Base-by-base conservation (phyloP, 352 stramenopile species). In the Phytopythium kandeliae region DNA sequence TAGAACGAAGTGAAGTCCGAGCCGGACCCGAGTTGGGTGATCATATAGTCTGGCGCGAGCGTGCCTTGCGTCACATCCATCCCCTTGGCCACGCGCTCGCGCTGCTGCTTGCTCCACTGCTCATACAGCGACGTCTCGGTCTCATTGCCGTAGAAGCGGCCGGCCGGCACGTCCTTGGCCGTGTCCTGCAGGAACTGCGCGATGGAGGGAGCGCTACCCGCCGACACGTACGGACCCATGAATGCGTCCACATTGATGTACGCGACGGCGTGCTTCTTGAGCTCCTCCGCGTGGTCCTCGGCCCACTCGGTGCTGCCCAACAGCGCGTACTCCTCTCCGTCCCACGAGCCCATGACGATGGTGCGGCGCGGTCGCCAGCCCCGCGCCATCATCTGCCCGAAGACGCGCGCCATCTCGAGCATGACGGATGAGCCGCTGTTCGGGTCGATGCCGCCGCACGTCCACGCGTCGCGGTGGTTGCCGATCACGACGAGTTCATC, bases 381-480 rank as follows among this genome's bases (percentile, higher is more conserved):
- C 0, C 36, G 13, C 31, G 65, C 58, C 7, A 91, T 30, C 34
- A 95, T 57, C 35, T 65, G 47, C 4, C 78, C 76, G 15, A 92
- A 56, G 37, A 61, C 61, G 16, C 69, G 70, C 2, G 75, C 82
- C 13, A 95, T 67, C 64, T 96, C 85, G 3, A 95, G 36, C 60
- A 95, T 63, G 8, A 67, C 59, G 0, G 78, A 62, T 4, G 84
- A 92, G 24, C 77, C 85, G 22, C 64, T 85, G 30, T 85, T 85
- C 15, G 85, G 85, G 54, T 96, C 85, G 7, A 78, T 69, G 0
- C 81, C 85, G 9, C 84, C 85, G 41, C 84, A 93, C 2, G 95
- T 77, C 85, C 85, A 96, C 4, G 79, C 84, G 57, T 96, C 85
- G 26, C 85, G 74, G 58, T 95, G 85, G 63, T 95, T 96, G 26